Conservation (phyloP, 495 filamentous ascomycete species). For the Penicillium cataractarum region DNA sequence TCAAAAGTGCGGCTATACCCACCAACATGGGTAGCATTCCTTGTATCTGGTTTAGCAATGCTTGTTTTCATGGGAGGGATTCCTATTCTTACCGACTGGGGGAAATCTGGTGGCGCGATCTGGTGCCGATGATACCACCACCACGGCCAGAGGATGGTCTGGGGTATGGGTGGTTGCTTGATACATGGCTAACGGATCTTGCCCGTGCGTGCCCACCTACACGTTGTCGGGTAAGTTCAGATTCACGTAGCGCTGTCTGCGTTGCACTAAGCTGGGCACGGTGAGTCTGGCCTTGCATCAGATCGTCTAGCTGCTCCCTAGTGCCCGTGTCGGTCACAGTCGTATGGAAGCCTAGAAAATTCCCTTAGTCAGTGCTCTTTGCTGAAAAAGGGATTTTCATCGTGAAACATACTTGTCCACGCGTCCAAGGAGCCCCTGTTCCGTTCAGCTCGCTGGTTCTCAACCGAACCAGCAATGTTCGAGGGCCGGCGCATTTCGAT, state of each 20-base stretch:
- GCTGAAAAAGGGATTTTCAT: background rate
- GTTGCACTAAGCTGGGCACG: constrained; percentile 28
- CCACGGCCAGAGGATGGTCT: constrained; percentile 19
- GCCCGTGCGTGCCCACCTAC: background rate
- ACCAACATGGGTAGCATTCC: background rate
- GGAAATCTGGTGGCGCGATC: constrained; percentile 12
- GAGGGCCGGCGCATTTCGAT: constrained; percentile 20
- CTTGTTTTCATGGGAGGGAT: background rate
- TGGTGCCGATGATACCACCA: constrained; percentile 24
- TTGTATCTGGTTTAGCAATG: constrained; percentile 1
- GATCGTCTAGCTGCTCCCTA: constrained; percentile 33
- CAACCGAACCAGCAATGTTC: constrained; percentile 28
- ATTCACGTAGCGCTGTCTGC: too few relatives aligned
- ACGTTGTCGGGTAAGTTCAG: background rate
- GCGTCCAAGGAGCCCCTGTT: constrained; percentile 25
- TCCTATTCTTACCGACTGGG: background rate
- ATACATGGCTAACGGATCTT: background rate
- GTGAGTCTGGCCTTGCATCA: constrained; percentile 43
- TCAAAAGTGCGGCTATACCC: background rate
- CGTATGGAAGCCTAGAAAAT: constrained; percentile 31
- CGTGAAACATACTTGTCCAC: constrained; percentile 37
- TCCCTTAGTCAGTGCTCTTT: constrained; percentile 2
- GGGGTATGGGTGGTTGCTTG: background rate
- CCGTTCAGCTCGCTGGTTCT: constrained; percentile 20
- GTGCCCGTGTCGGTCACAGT: constrained; percentile 30